Percentiles rank a stretch among this genome's conserved stretches.
Evolutionary conservation across 805 yeast genomes (phyloP).

Genomic region (Candida ascalaphidarum): DNA sequence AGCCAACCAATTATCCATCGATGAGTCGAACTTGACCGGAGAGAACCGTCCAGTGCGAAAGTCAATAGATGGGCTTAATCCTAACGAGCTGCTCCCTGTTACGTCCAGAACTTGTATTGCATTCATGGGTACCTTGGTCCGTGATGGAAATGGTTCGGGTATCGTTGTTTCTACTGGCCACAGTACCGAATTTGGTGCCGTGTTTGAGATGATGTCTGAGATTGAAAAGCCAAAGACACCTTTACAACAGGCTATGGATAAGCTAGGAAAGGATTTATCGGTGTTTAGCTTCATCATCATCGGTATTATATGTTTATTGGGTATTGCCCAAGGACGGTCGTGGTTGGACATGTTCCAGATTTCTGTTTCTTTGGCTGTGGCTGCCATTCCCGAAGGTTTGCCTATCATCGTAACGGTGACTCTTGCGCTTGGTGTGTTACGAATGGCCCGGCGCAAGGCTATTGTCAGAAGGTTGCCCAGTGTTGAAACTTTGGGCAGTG

Average conservation of each 20-base stretch:
- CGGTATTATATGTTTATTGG: constrained; percentile 86
- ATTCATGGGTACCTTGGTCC: constrained; percentile 94
- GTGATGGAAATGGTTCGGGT: constrained; percentile 94
- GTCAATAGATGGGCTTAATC: constrained; percentile 34
- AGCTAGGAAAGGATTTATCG: constrained; percentile 85
- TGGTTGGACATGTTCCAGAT: constrained; percentile 99
- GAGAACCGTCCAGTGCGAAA: constrained; percentile 86
- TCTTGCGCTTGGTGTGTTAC: constrained; percentile 86
- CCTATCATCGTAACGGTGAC: constrained; percentile 98
- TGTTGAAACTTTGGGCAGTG: constrained; percentile 92
- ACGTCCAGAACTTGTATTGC: constrained; percentile 74
- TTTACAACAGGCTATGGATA: constrained; percentile 90
- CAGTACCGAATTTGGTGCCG: constrained; percentile 89
- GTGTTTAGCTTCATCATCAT: constrained; percentile 77
- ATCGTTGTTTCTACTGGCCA: constrained; percentile 86
- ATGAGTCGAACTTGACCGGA: constrained; percentile 93
- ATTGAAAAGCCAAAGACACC: constrained; percentile 99
- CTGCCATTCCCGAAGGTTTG: constrained; percentile 98
- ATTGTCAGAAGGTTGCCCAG: constrained; percentile 91
- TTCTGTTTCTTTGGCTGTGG: constrained; percentile 95
- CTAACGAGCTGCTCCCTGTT: constrained; percentile 39
- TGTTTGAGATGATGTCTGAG: constrained; percentile 89
- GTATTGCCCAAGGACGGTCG: constrained; percentile 83
- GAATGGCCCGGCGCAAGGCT: constrained; percentile 94
- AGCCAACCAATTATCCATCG: constrained; percentile 74